Evolutionary conservation across 768 basidiomycete genomes (phyloP).

Genomic region (Termitomyces sp.): DNA sequence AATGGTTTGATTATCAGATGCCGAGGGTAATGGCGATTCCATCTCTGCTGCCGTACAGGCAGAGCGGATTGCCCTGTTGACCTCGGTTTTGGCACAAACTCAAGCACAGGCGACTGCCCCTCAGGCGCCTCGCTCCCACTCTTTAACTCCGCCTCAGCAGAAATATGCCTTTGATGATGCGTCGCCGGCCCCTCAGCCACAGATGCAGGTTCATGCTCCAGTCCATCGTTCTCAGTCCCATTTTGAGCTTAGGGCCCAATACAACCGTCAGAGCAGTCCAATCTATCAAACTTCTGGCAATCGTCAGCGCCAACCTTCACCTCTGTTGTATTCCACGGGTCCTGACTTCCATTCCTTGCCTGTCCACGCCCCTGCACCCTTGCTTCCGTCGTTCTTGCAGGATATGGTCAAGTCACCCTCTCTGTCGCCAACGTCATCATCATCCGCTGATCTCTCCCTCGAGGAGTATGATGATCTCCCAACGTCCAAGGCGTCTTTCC

Average conservation of each 20-base stretch:
- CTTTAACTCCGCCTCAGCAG: conserved; percentile 39
- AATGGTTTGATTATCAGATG: conserved; percentile 43
- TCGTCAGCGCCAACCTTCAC: conserved; percentile 31
- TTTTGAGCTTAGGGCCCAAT: conserved; percentile 39
- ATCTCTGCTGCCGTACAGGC: conserved; percentile 82
- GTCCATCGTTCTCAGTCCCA: conserved; percentile 52
- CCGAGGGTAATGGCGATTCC: conserved; percentile 85
- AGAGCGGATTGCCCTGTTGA: conserved; percentile 76
- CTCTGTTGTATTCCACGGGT: conserved; percentile 30
- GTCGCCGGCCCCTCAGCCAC: conserved; percentile 20
- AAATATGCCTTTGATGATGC: conserved; percentile 33
- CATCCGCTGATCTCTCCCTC: conserved; percentile 58
- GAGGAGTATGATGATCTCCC: conserved; percentile 47
- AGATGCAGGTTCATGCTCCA: conserved; percentile 20
- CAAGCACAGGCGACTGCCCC: conserved; percentile 20
- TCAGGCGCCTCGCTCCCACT: conserved; percentile 31
- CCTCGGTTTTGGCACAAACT: conserved; percentile 62
- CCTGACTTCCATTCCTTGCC: conserved; percentile 23
- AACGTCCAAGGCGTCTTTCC: conserved; percentile 21
- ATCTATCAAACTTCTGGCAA: conserved; percentile 68
- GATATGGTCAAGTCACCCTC: conserved; percentile 69
- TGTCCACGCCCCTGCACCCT: conserved; percentile 39
- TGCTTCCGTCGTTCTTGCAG: conserved; percentile 75
- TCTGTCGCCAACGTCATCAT: conserved; percentile 56
- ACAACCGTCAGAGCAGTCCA: conserved; percentile 19